Evolutionary conservation across 2,329 filamentous ascomycete genomes (phyloP).

Genomic region (Cercospora sp.): DNA sequence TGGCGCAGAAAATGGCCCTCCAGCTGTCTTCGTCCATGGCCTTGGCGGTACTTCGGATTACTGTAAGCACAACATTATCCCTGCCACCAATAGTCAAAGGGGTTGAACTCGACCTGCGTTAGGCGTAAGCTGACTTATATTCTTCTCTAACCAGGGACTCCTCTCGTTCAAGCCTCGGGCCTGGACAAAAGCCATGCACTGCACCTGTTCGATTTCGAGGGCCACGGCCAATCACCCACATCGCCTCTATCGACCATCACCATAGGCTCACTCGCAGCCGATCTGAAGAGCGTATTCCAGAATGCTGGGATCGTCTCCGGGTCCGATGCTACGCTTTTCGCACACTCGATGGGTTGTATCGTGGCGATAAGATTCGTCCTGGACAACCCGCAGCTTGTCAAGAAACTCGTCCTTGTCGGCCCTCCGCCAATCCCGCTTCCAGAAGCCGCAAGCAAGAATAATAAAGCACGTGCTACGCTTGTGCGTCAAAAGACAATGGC

Average conservation of each 20-base stretch:
- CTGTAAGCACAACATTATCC: slow-evolving; percentile 33
- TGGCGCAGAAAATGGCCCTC: background rate
- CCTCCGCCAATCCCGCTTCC: slow-evolving; percentile 52
- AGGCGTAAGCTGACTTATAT: background rate
- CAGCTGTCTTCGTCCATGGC: slow-evolving; percentile 55
- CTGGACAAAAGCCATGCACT: slow-evolving; percentile 26
- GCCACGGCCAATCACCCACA: slow-evolving; percentile 57
- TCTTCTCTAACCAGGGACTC: slow-evolving; percentile 29
- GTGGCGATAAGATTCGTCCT: slow-evolving; percentile 49
- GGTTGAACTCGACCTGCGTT: background rate
- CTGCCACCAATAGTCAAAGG: background rate
- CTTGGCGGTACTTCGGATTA: slow-evolving; percentile 51
- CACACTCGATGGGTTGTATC: slow-evolving; percentile 56
- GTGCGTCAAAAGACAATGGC: slow-evolving; percentile 50
- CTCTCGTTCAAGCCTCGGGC: slow-evolving; percentile 45
- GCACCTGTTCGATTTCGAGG: slow-evolving; percentile 55
- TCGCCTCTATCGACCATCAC: slow-evolving; percentile 46
- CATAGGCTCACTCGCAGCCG: slow-evolving; percentile 47
- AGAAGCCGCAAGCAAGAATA: slow-evolving; percentile 36
- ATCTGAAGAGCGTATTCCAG: slow-evolving; percentile 43
- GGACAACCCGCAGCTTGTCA: slow-evolving; percentile 44
- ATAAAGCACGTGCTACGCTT: slow-evolving; percentile 41
- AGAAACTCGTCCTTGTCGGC: slow-evolving; percentile 51
- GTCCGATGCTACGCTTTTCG: slow-evolving; percentile 46
- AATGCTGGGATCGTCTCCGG: slow-evolving; percentile 34